Conservation (phyloP, 805 yeast species). For the Hyphopichia homilentoma region DNA sequence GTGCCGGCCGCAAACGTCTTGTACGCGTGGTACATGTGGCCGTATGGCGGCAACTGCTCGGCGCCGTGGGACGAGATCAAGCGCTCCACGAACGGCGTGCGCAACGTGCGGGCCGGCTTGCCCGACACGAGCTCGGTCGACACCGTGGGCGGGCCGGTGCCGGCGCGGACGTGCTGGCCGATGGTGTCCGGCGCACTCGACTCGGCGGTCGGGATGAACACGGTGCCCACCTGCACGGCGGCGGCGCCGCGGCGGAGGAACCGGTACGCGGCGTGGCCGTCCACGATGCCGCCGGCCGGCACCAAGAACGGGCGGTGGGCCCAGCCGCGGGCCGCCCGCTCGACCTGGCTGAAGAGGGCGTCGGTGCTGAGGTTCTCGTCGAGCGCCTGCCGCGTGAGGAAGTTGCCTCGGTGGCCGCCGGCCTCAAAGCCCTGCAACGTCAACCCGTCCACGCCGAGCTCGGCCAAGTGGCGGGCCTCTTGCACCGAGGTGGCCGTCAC, state of each 20-base stretch:
- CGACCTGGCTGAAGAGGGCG: conserved; percentile 21
- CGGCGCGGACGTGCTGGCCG: conserved; percentile 6
- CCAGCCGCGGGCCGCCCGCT: conserved; percentile 1
- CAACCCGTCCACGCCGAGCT: conserved; percentile 43
- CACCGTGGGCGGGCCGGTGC: conserved; percentile 14
- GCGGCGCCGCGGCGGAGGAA: conserved; percentile 42
- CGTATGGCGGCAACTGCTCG: conserved; percentile 30
- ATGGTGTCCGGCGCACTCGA: conserved; percentile 16
- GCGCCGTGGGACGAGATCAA: conserved; percentile 10
- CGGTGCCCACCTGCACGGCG: conserved; percentile 56
- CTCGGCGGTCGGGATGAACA: conserved; percentile 39
- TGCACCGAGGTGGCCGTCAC: conserved; percentile 44
- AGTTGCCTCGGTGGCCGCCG: conserved; percentile 62
- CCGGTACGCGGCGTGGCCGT: conserved; percentile 22
- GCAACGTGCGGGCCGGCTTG: conserved; percentile 32
- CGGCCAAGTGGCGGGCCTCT: conserved; percentile 34
- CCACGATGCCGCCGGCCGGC: conserved; percentile 54
- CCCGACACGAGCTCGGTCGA: conserved; percentile 38
- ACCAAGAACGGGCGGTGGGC: conserved; percentile 24
- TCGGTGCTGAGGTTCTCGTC: conserved; percentile 37
- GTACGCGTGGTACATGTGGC: conserved; percentile 29
- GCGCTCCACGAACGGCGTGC: conserved; percentile 29
- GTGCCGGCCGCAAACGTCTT: conserved; percentile 16
- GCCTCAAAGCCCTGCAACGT: conserved; percentile 60
- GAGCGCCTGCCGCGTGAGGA: conserved; percentile 16